Evolutionary conservation across 805 yeast genomes (phyloP).

Genomic region (Zygosaccharomyces bisporus): DNA sequence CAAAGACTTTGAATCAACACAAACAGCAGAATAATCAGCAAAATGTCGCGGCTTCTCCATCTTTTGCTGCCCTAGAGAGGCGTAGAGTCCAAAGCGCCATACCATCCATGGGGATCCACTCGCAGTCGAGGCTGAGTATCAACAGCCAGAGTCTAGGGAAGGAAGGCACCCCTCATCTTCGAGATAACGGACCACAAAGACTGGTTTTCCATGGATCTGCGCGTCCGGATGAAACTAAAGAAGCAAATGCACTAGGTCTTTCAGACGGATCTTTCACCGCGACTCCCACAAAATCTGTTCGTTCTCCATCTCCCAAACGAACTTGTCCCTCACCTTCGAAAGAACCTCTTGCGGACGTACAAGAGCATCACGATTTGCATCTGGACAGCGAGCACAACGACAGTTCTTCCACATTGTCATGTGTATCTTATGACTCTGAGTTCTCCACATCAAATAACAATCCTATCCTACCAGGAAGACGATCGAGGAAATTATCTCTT

Average conservation of each 20-base stretch:
- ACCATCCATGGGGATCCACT: slow-evolving; percentile 11
- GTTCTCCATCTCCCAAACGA: slow-evolving; percentile 9
- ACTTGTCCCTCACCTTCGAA: slow-evolving; percentile 23
- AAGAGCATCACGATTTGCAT: slow-evolving; percentile 1
- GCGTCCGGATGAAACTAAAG: neutral
- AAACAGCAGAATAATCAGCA: slow-evolving; percentile 7
- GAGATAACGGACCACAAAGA: slow-evolving; percentile 25
- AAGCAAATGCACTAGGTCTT: neutral
- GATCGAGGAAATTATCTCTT: slow-evolving; percentile 2
- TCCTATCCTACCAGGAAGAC: neutral
- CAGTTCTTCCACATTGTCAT: slow-evolving; percentile 39
- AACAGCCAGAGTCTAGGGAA: slow-evolving; percentile 13
- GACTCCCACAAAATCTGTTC: slow-evolving; percentile 10
- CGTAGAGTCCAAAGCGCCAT: slow-evolving; percentile 27
- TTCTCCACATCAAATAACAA: slow-evolving; percentile 34
- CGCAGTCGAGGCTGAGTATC: slow-evolving; percentile 13
- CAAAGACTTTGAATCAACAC: slow-evolving; percentile 27
- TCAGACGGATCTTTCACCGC: neutral
- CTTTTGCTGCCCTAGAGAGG: slow-evolving; percentile 23
- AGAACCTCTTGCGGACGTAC: slow-evolving; percentile 13
- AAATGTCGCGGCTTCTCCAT: slow-evolving; percentile 21
- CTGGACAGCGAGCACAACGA: slow-evolving; percentile 10
- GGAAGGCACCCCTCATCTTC: slow-evolving; percentile 6
- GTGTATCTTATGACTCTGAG: slow-evolving; percentile 58
- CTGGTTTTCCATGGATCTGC: slow-evolving; percentile 20